Conservation (phyloP, 2,329 filamentous ascomycete species). For the Diplocarpon mali region DNA sequence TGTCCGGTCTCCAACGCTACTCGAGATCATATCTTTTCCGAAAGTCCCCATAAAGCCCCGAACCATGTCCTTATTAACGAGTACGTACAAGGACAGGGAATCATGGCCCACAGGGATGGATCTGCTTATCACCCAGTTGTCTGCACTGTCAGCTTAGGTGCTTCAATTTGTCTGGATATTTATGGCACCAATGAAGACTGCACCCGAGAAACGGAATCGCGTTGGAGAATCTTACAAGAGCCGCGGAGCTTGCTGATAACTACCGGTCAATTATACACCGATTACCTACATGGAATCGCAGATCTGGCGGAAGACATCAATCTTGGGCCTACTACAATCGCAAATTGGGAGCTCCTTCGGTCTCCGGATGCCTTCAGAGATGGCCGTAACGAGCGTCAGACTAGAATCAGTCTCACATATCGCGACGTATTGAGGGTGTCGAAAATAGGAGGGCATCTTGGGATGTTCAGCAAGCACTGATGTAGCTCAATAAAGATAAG, state of each 20-base stretch:
- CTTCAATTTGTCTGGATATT: conserved; percentile 67
- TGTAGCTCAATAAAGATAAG: conserved; percentile 43
- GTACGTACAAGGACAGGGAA: conserved; percentile 79
- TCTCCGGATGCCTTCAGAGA: conserved; percentile 34
- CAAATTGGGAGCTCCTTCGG: conserved; percentile 61
- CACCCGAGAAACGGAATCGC: conserved; percentile 40
- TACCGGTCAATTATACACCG: conserved; percentile 53
- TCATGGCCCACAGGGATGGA: conserved; percentile 95
- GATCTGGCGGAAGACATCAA: conserved; percentile 54
- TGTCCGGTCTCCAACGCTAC: conserved; percentile 30
- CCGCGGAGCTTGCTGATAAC: conserved; percentile 71
- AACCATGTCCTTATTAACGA: conserved; percentile 95
- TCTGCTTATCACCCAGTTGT: conserved; percentile 78
- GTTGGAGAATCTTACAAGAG: conserved; percentile 64
- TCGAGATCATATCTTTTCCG: conserved; percentile 37
- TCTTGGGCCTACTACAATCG: conserved; percentile 49
- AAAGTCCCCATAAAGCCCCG: conserved; percentile 62
- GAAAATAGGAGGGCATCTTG: conserved; percentile 58
- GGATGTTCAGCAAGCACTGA: conserved; percentile 32
- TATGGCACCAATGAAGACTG: conserved; percentile 52
- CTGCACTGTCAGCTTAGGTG: conserved; percentile 79
- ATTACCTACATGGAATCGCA: conserved; percentile 66
- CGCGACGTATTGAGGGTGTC: conserved; percentile 79
- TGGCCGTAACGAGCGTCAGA: conserved; percentile 46
- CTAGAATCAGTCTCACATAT: conserved; percentile 65